Base-by-base conservation (phyloP, 495 filamentous ascomycete species). In the Penicillium manginii region DNA sequence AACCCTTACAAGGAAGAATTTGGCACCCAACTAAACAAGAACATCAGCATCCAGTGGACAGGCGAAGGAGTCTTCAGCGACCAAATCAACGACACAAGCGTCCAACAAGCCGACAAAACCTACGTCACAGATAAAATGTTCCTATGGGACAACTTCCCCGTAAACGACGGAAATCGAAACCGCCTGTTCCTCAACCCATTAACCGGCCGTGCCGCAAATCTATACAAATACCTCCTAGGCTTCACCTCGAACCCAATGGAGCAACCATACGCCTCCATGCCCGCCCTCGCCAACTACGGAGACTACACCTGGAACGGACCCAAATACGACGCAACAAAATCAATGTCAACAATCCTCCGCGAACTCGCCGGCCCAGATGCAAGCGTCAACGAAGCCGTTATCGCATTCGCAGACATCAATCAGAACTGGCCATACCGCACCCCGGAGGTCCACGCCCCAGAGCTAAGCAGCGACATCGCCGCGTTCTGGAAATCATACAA, bases 41-140 rank as follows among this genome's bases (percentile, higher is more conserved):
- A 59, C 10, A 59, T 62, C 50, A 52, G 60, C 31, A 39, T 62
- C n/a, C 55, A 62, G 12, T 59, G 60, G 60, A 62, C 60, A 12
- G 60, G 60, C 21, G 60, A 62, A 51, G 60, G 55, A 9, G 50
- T 62, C 8, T 62, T 62, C 60, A 62, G 60, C 31, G 56, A 62
- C 22, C 22, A 59, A 18, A 62, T 59, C 35, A 62, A 58, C 12
- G 55, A 55, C 37, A 58, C 57, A 12, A 62, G 56, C 39, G 56
- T 62, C 7, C 12, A 51, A 29, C 46, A 12, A 4, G 60, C 60
- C 17, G 56, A 54, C 49, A 11, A 18, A 18, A 59, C 56, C 6
- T 62, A 62, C 21, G 51, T 51, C 4, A 62, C 60, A 14, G 60
- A 62, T 19, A 62, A 59, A 3, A 12, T 62, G 5, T 62, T 55